phyloP scores from a whole-genome alignment of 179 eudicot genomes.

The Silene vulgaris region DNA sequence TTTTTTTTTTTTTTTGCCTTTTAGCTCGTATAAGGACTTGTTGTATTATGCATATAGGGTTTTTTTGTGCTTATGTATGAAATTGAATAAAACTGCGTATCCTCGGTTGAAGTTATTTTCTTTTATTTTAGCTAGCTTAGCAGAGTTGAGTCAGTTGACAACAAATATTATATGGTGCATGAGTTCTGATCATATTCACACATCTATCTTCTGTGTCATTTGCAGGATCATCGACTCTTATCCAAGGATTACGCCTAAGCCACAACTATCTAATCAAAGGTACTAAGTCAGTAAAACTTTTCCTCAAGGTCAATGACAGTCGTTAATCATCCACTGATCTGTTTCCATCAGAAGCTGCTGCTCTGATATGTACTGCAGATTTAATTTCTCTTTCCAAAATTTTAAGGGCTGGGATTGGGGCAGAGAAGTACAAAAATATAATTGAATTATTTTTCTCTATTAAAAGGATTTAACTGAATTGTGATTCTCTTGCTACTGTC shows the following conservation, averaged over 20 bases:
- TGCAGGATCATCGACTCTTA: constrained; percentile 62
- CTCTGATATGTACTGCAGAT: neutral
- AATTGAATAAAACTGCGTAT: neutral
- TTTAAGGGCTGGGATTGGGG: neutral
- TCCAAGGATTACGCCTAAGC: constrained; percentile 48
- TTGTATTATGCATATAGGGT: neutral
- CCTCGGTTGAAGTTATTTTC: neutral
- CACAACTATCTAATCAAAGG: constrained; percentile 45
- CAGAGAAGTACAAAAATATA: neutral
- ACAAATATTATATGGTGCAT: neutral
- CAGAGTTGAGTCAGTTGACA: neutral
- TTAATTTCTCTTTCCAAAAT: neutral
- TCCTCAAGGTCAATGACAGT: neutral
- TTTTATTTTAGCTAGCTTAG: neutral
- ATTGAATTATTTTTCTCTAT: neutral
- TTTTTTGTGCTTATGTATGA: neutral
- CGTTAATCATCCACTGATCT: neutral
- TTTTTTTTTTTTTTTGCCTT: neutral
- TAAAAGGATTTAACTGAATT: neutral
- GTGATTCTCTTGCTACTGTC: neutral
- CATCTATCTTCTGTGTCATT: neutral
- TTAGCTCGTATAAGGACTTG: neutral
- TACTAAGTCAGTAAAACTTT: constrained; percentile 9
- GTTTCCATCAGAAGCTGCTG: neutral
- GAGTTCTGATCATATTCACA: neutral